These are phyloP conservation scores for Castanea mollissima DNA, from an alignment of 306 rosid species.

Conservation along the genomic window DNA sequence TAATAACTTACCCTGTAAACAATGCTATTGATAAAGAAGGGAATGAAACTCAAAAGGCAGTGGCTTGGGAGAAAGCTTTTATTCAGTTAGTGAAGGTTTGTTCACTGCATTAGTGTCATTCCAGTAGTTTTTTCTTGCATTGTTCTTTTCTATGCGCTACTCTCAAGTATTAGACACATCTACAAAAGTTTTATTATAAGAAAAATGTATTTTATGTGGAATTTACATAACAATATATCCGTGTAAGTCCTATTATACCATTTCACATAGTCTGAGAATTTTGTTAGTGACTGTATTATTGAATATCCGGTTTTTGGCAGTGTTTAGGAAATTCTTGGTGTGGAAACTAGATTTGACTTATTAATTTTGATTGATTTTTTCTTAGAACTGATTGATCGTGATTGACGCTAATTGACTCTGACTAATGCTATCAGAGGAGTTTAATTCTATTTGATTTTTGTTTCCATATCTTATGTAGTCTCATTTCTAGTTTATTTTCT, in stretches of 20 bases:
- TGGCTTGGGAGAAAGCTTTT: conserved; percentile 95
- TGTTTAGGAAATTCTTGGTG: neutral
- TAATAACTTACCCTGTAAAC: conserved; percentile 85
- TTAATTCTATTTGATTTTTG: too few relatives aligned
- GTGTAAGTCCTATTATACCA: neutral
- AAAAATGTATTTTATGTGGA: neutral
- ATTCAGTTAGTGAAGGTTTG: conserved; percentile 89
- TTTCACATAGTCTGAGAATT: neutral
- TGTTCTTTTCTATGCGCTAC: neutral
- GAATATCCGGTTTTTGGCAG: neutral
- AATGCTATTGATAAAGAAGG: conserved; percentile 71
- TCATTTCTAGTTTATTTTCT: too few relatives aligned
- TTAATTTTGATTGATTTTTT: too few relatives aligned
- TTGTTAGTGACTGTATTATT: neutral
- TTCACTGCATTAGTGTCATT: conserved; percentile 6
- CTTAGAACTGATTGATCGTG: too few relatives aligned
- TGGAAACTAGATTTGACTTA: too few relatives aligned
- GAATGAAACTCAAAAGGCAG: conserved; percentile 68
- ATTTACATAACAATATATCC: neutral
- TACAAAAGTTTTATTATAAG: neutral
- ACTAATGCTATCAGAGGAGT: too few relatives aligned
- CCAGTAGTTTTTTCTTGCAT: conserved; percentile 3
- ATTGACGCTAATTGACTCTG: too few relatives aligned
- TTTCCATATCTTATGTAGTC: too few relatives aligned
- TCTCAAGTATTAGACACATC: conserved; percentile 1